phyloP scores from a whole-genome alignment of 2,329 filamentous ascomycete species.

The Gaeumannomyces sp. region DNA sequence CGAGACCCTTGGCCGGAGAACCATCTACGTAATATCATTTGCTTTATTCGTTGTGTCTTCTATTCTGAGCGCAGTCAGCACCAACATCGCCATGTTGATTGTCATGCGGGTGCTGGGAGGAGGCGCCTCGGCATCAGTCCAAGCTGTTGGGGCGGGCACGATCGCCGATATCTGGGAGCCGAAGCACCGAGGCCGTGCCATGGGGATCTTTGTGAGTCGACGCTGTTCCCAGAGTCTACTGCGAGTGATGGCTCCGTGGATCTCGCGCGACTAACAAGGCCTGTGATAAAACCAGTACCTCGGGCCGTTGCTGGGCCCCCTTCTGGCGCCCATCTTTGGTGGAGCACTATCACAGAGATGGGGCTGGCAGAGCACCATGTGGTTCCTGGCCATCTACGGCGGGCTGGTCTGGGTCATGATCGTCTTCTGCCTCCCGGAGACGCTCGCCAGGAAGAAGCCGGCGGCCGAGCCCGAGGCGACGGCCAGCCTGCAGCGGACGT shows the following conservation, averaged over 20 bases:
- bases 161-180: conserved; percentile 77
- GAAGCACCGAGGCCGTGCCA: conserved; percentile 66
- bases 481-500: conserved; percentile 39
- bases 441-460: conserved; percentile 37
- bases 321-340: conserved; percentile 71
- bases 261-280: no score
- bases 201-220: conserved; percentile 57
- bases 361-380: conserved; percentile 72
- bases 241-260: no score
- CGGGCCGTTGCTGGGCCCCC: conserved; percentile 67
- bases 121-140: conserved; percentile 72
- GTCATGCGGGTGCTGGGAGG: conserved; percentile 68
- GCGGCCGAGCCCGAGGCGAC: conserved; percentile 7
- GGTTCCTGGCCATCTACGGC: conserved; percentile 70
- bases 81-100: conserved; percentile 69
- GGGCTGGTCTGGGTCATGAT: conserved; percentile 49
- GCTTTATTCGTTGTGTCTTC: conserved; percentile 65
- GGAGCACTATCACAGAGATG: conserved; percentile 63
- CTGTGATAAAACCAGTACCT: conserved; percentile 45
- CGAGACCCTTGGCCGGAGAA: conserved; percentile 64
- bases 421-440: conserved; percentile 59
- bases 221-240: background rate
- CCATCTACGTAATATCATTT: conserved; percentile 75
- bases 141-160: conserved; percentile 77
- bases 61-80: conserved; percentile 60